Evolutionary conservation across 805 yeast species (phyloP), one percentile per base, ranked within the genome.

Genomic region (Candida xyloterini): DNA sequence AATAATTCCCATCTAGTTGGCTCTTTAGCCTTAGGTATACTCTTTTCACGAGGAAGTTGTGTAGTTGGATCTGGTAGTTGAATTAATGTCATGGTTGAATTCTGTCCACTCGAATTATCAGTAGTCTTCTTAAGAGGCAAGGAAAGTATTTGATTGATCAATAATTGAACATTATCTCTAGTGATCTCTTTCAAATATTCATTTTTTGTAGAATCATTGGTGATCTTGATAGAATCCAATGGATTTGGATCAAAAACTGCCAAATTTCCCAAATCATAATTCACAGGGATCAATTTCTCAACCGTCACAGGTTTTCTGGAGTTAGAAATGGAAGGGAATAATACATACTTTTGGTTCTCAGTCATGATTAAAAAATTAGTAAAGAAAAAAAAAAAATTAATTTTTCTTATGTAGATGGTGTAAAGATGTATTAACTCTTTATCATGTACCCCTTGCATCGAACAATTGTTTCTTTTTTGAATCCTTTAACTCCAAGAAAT

Each of bases 1-100:
- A 93, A 93, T 59, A 76, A 76, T 68, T 93, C 96, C 99, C 99
- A 93, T 68, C 82, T 89, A 50, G 99, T 90, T 53, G 81, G 85
- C 40, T 91, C 83, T 70, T 87, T 93, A 39, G 86, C 80, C 67
- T 89, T 90, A 43, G 99, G 99, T 55, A 93, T 67, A 33, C 96
- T 81, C 68, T 93, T 93, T 63, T 93, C 99, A 73, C 99, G 77
- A 40, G 99, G 99, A 48, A 90, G 71, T 43, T 67, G 75, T 14
- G 95, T 82, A 11, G 74, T 64, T 16, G 96, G 95, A 40, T 78
- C 88, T 24, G 99, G 98, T 45, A 93, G 73, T 56, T 75, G 79
- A 38, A 93, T 78, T 47, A 91, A 76, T 8, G 96, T 81, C 78
- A 89, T 79, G 37, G 84, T 77, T 10, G 95, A 44, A 66, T 60